phyloP scores from a whole-genome alignment of 2,329 filamentous ascomycete species.

The Ustulina deusta region DNA sequence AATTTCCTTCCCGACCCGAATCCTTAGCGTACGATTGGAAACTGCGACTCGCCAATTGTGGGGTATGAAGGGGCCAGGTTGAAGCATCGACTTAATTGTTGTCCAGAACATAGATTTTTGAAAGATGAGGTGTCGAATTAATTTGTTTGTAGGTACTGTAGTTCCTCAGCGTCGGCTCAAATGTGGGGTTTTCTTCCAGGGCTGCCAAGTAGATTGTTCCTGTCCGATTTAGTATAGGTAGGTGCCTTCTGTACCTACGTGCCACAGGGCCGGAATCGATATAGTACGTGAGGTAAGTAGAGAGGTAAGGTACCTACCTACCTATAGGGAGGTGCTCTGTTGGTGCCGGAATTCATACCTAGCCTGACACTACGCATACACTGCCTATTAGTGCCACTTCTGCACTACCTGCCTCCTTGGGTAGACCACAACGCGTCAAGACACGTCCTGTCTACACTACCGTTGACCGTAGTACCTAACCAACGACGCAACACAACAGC shows the following conservation, averaged over 20 bases:
- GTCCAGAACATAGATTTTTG: not conserved
- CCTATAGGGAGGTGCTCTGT: no score
- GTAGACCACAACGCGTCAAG: slow-evolving; percentile 21
- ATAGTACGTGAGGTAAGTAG: no score
- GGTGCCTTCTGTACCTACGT: not conserved
- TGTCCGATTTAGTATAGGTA: not conserved
- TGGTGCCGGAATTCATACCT: no score
- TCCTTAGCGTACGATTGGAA: slow-evolving; percentile 1
- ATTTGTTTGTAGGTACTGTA: no score
- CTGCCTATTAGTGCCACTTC: not conserved
- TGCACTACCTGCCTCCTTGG: no score
- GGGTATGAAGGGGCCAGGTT: slow-evolving; percentile 1
- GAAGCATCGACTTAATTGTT: not conserved
- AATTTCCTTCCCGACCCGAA: slow-evolving; percentile 22
- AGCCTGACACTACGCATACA: not conserved
- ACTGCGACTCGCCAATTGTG: not conserved
- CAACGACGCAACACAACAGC: not conserved
- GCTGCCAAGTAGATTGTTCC: not conserved
- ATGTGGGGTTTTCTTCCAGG: not conserved
- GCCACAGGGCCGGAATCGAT: not conserved
- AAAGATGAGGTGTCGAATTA: not conserved
- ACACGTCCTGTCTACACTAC: slow-evolving; percentile 9
- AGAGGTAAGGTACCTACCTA: no score
- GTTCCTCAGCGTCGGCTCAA: no score
- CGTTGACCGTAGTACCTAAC: not conserved